These are phyloP conservation scores for Alnus glutinosa DNA, from an alignment of 306 rosid genomes.

Conservation along the genomic window DNA sequence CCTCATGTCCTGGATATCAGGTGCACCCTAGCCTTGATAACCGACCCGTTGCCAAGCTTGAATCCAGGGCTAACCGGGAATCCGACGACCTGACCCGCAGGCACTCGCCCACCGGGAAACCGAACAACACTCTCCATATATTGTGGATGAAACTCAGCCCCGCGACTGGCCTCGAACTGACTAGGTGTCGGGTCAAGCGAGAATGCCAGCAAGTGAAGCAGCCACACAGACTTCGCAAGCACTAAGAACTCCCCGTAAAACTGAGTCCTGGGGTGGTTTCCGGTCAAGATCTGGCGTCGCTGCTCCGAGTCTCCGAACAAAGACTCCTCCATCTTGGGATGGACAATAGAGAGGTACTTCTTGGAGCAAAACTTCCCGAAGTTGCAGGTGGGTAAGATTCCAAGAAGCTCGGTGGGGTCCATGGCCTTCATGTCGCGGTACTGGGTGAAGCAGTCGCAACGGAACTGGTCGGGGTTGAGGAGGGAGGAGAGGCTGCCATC, in stretches of 20 bases:
- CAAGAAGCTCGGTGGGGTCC: slow-evolving; percentile 92
- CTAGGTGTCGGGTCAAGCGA: slow-evolving; percentile 84
- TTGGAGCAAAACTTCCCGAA: slow-evolving; percentile 89
- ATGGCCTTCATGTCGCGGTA: slow-evolving; percentile 86
- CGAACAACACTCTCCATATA: slow-evolving; percentile 87
- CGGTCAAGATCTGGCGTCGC: slow-evolving; percentile 60
- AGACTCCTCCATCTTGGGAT: slow-evolving; percentile 97
- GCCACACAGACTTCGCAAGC: slow-evolving; percentile 83
- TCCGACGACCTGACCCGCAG: slow-evolving; percentile 74
- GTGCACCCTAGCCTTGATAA: slow-evolving; percentile 82
- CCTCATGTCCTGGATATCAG: slow-evolving; percentile 51
- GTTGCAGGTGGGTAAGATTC: slow-evolving; percentile 79
- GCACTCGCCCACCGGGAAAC: slow-evolving; percentile 57
- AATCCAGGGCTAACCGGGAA: slow-evolving; percentile 89
- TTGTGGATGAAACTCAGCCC: slow-evolving; percentile 76
- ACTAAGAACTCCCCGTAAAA: slow-evolving; percentile 71
- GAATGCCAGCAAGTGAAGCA: slow-evolving; percentile 91
- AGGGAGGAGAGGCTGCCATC: slow-evolving; percentile 94
- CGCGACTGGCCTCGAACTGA: slow-evolving; percentile 86
- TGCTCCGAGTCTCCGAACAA: slow-evolving; percentile 90
- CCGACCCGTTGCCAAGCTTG: slow-evolving; percentile 80
- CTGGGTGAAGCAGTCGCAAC: slow-evolving; percentile 80
- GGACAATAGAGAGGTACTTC: slow-evolving; percentile 86
- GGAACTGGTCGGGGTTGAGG: slow-evolving; percentile 84
- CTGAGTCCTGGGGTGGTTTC: slow-evolving; percentile 80